phyloP scores from a whole-genome alignment of 352 stramenopile genomes.

The Peronospora farinosa region DNA sequence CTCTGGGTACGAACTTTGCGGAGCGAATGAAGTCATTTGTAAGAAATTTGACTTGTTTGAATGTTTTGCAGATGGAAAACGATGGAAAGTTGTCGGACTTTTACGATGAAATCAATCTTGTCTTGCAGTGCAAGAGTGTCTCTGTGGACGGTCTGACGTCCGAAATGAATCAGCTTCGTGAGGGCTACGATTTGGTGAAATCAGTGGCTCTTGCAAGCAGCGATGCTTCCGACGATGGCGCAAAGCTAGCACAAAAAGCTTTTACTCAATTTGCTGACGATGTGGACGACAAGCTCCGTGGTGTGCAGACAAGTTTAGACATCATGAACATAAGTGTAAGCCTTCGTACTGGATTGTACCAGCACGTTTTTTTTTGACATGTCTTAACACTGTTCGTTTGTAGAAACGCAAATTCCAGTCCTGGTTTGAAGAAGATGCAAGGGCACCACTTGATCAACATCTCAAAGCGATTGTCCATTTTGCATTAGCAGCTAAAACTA shows the following conservation, averaged over 20 bases:
- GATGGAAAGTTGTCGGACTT: slow-evolving; percentile 18
- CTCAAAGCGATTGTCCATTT: slow-evolving; percentile 22
- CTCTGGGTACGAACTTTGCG: slow-evolving; percentile 15
- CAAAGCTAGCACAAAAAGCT: slow-evolving; percentile 11
- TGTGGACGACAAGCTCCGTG: slow-evolving; percentile 17
- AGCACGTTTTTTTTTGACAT: background rate
- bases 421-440: slow-evolving; percentile 23
- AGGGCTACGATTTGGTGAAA: slow-evolving; percentile 14
- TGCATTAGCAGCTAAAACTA: slow-evolving; percentile 14
- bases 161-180: slow-evolving; percentile 20
- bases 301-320: slow-evolving; percentile 16
- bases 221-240: background rate
- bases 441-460: slow-evolving; percentile 13
- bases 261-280: slow-evolving; percentile 23
- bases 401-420: slow-evolving; percentile 19
- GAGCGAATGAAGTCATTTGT: background rate
- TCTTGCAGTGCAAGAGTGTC: slow-evolving; percentile 23
- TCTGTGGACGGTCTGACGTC: slow-evolving; percentile 12
- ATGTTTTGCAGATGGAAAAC: slow-evolving; percentile 13
- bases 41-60: background rate
- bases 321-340: slow-evolving; percentile 24
- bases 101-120: slow-evolving; percentile 23
- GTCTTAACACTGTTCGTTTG: background rate
- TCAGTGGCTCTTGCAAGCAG: slow-evolving; percentile 9
- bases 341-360: background rate